phyloP scores from a whole-genome alignment of 2,329 filamentous ascomycete genomes.

The Tolypocladium tundrense region DNA sequence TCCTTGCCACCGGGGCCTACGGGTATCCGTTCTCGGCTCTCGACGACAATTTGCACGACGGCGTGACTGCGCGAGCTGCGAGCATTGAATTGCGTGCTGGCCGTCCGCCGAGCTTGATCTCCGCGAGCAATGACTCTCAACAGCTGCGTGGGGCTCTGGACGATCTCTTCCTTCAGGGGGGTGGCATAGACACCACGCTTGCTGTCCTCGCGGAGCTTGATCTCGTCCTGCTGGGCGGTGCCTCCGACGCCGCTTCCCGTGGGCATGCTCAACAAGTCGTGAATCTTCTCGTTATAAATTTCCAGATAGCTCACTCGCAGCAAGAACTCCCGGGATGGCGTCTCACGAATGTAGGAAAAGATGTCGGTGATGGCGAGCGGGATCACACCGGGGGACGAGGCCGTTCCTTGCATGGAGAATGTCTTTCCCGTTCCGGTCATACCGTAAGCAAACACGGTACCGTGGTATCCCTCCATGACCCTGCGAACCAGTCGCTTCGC shows the following conservation, averaged over 20 bases:
- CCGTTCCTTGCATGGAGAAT: constrained; percentile 98
- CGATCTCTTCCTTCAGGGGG: constrained; percentile 94
- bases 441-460: constrained; percentile 95
- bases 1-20: constrained; percentile 26
- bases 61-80: constrained; percentile 96
- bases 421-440: constrained; percentile 99
- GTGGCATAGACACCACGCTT: constrained; percentile 95
- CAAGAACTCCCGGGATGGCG: constrained; percentile 85
- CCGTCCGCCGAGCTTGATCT: constrained; percentile 80
- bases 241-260: constrained; percentile 44
- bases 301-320: constrained; percentile 95
- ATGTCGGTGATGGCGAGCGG: constrained; percentile 97
- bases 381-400: constrained; percentile 90
- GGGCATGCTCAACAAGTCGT: constrained; percentile 78
- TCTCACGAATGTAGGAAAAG: constrained; percentile 97
- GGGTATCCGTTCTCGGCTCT: constrained; percentile 79
- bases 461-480: constrained; percentile 98
- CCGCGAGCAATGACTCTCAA: constrained; percentile 89
- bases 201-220: constrained; percentile 92
- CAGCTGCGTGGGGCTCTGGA: constrained; percentile 93
- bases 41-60: constrained; percentile 96
- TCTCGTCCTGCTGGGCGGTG: constrained; percentile 66
- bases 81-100: constrained; percentile 94
- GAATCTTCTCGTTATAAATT: constrained; percentile 97
- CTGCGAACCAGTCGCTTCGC: constrained; percentile 89